Evolutionary conservation across 140 eudicot species (phyloP).

Genomic region (Oenanthe javanica): DNA sequence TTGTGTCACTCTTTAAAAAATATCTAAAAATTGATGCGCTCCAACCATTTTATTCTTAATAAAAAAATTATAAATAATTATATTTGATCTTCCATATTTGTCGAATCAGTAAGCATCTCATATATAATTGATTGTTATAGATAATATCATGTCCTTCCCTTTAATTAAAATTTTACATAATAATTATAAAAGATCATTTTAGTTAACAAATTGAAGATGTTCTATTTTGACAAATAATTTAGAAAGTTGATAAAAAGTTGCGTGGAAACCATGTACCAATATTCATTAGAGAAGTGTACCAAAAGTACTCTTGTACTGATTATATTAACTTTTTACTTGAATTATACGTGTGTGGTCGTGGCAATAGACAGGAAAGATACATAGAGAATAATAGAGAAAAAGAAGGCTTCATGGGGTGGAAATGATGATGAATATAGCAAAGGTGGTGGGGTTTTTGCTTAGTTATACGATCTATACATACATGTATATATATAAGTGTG

Average conservation of each 20-base stretch:
- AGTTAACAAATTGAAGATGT: no score
- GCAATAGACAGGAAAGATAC: neutral
- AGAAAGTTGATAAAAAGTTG: neutral
- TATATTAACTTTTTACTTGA: conserved; percentile 10
- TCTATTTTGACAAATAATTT: neutral
- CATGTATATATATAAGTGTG: no score
- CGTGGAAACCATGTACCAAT: neutral
- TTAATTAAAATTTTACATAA: no score
- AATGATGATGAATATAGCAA: conserved; percentile 33
- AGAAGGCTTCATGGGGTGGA: conserved; percentile 32
- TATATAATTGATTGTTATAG: no score
- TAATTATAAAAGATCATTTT: no score
- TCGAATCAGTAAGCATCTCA: no score
- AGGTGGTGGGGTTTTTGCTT: conserved; percentile 30
- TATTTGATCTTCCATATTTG: no score
- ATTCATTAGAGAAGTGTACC: conserved; percentile 1
- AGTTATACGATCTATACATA: conserved; percentile 16
- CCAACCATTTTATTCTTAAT: no score
- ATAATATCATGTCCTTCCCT: no score
- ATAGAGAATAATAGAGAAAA: neutral
- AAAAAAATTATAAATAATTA: no score
- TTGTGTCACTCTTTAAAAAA: no score
- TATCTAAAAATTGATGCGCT: no score
- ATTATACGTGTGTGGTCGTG: conserved; percentile 16
- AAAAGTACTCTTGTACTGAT: neutral